Evolutionary conservation across 163 green algal genomes (phyloP), one percentile per base, ranked within the genome.

Genomic region (Scenedesmus sp.): DNA sequence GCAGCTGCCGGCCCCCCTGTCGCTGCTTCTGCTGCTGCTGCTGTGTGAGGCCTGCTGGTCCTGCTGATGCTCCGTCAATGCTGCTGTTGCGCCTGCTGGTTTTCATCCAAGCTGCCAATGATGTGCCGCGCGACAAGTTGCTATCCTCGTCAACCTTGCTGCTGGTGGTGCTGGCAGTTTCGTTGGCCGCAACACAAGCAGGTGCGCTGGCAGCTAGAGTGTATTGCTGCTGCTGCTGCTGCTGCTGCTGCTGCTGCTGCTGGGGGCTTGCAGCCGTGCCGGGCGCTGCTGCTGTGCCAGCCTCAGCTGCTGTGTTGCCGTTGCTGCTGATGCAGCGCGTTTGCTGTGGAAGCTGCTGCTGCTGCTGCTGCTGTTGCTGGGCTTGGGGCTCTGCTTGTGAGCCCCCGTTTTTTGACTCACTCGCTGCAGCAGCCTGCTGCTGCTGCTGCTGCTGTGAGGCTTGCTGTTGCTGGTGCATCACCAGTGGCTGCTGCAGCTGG

Each of bases 1-100:
- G 30, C 65, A 76, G 65, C 24, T n/a, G 43, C 26, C 33, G 42
- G 26, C 43, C 26, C 18, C 7, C 1, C 72, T 44, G 26, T 6
- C 16, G 85, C 85, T 78, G 65, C 85, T 84, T 44, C 30, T 73
- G 85, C 43, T 83, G 85, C 61, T 49, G n/a, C 70, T 84, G 68
- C 40, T 46, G 46, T 10, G 44, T 37, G n/a, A 5, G 16, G 59
- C 9, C 30, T 35, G 37, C 37, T 81, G 59, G 37, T 89, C 5
- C 61, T 89, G 84, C 81, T 49, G 49, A 33, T 72, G 80, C 80
- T 70, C 42, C 61, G 22, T 18, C 4, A 9, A n/a, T 70, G 61
- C 61, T 82, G 61, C 61, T 83, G 65, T 40, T 65, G 42, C 16
- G 33, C 18, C 33, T 30, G 20, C 84, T 46, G 68, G 1, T 2